These are phyloP conservation scores for Hypoxylon sp. DNA, from an alignment of 2,329 filamentous ascomycete species.

Conservation along the genomic window DNA sequence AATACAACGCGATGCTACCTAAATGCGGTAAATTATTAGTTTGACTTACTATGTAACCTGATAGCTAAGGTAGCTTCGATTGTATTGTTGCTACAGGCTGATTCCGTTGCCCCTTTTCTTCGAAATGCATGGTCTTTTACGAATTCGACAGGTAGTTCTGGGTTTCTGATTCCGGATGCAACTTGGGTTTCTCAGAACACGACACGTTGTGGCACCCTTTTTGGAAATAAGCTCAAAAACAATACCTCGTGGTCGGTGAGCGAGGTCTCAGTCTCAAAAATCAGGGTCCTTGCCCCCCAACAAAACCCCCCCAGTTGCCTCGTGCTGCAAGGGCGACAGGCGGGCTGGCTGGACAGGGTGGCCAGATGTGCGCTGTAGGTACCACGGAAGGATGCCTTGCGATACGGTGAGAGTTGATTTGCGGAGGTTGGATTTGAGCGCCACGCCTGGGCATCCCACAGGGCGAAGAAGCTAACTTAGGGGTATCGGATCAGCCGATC, in stretches of 20 bases:
- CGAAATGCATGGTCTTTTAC: slow-evolving; percentile 12
- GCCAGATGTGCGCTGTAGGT: slow-evolving; percentile 14
- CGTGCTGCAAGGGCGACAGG: slow-evolving; percentile 34
- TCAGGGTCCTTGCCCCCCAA: slow-evolving; percentile 31
- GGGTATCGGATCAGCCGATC: slow-evolving; percentile 33
- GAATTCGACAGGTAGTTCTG: slow-evolving; percentile 1
- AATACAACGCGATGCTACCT: slow-evolving; percentile 10
- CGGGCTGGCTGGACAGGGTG: too few species aligned
- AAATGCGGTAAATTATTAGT: slow-evolving; percentile 12
- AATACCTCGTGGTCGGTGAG: slow-evolving; percentile 18
- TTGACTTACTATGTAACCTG: slow-evolving; percentile 23
- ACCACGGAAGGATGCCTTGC: slow-evolving; percentile 11
- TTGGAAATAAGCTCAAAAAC: slow-evolving; percentile 17
- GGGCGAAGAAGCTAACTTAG: slow-evolving; percentile 20
- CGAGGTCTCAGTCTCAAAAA: slow-evolving; percentile 7
- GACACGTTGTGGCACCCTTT: background rate
- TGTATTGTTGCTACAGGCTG: slow-evolving; percentile 24
- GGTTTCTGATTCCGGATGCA: slow-evolving; percentile 20
- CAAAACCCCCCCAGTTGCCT: slow-evolving; percentile 18
- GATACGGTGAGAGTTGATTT: slow-evolving; percentile 33
- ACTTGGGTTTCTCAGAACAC: slow-evolving; percentile 7
- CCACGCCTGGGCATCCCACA: slow-evolving; percentile 19
- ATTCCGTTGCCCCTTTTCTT: slow-evolving; percentile 13
- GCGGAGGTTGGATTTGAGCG: slow-evolving; percentile 17
- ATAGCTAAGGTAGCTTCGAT: slow-evolving; percentile 21